Evolutionary conservation across 2,329 filamentous ascomycete genomes (phyloP).

Genomic region (Zymoseptoria tritici): DNA sequence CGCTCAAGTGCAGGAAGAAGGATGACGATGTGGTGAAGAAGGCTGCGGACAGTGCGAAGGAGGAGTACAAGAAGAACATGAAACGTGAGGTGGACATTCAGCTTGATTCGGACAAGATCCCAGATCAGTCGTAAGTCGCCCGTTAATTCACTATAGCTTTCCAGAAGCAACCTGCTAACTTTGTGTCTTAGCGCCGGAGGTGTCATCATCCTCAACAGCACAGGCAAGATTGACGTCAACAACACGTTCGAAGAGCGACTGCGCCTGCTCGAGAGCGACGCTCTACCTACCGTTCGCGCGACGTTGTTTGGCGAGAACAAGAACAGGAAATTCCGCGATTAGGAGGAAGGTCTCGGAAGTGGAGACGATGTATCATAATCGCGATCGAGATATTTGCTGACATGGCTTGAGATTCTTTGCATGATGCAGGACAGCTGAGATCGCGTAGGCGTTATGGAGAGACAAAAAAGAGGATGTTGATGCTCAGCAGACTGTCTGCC

Average conservation of each 20-base stretch:
- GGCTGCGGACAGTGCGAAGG: constrained; percentile 66
- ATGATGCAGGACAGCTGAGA: neutral
- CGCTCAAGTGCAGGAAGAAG: constrained; percentile 66
- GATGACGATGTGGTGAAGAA: constrained; percentile 70
- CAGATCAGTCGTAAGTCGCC: constrained; percentile 70
- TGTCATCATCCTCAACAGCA: constrained; percentile 68
- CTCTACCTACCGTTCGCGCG: constrained; percentile 75
- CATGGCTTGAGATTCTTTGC: neutral
- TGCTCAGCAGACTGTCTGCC: neutral
- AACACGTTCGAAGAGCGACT: constrained; percentile 95
- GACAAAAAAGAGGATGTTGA: neutral
- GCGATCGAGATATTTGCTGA: neutral
- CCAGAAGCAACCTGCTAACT: constrained; percentile 17
- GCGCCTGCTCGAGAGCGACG: constrained; percentile 73
- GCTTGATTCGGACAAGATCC: constrained; percentile 68
- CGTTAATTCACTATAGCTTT: neutral
- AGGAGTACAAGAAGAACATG: constrained; percentile 73
- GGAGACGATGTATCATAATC: neutral
- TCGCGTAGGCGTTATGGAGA: neutral
- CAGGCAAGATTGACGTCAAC: constrained; percentile 95
- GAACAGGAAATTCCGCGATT: constrained; percentile 94
- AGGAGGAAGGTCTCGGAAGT: constrained; percentile 22
- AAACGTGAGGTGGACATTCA: constrained; percentile 60
- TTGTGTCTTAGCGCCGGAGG: constrained; percentile 64
- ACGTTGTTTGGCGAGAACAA: constrained; percentile 89